Conservation (phyloP, 108 stramenopile genomes). For the Schizochytrium sp. region DNA sequence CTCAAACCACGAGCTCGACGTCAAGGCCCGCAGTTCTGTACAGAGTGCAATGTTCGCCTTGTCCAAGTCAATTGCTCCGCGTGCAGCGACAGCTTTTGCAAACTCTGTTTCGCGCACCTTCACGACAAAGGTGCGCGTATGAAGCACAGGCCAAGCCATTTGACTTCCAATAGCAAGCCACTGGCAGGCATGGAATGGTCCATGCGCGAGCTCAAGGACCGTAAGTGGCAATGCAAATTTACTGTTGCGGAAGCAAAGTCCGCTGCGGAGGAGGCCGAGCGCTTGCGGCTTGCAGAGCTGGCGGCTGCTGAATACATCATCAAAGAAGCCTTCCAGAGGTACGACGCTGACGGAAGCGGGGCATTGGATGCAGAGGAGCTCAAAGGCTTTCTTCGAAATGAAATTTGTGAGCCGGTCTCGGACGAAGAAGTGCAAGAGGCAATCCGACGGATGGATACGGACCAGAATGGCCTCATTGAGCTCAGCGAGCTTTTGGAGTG, state of each 20-base stretch:
- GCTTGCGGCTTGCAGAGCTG: background rate
- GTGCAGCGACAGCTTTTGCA: background rate
- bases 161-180: background rate
- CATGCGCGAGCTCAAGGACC: background rate
- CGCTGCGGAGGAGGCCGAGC: background rate
- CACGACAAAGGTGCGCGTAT: background rate
- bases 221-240: background rate
- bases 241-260: background rate
- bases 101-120: background rate
- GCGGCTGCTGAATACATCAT: background rate
- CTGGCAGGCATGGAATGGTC: background rate
- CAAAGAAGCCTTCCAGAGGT: background rate
- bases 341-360: background rate
- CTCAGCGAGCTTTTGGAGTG: background rate
- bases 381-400: background rate
- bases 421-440: conserved; percentile 13
- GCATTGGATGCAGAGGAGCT: background rate
- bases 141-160: background rate
- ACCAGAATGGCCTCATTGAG: background rate
- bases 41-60: background rate
- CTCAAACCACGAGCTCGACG: background rate
- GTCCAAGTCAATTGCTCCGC: background rate
- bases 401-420: background rate
- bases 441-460: background rate
- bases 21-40: background rate